These are phyloP conservation scores for Phlegmacium glaucopus DNA, from an alignment of 768 basidiomycete species.

Conservation along the genomic window DNA sequence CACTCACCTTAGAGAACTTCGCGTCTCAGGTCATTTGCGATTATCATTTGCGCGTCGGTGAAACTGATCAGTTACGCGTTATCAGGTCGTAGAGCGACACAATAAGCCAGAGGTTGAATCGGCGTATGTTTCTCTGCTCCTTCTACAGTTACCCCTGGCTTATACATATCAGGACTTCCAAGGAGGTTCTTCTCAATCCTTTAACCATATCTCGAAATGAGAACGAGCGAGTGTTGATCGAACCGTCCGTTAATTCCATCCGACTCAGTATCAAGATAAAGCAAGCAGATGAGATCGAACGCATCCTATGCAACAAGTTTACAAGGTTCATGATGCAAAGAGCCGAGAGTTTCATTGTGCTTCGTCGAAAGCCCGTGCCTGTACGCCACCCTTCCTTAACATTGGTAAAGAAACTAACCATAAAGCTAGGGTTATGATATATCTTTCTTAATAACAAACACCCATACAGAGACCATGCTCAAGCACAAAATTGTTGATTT, in stretches of 20 bases:
- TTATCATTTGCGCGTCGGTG: constrained; percentile 8
- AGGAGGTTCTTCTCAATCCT: constrained; percentile 92
- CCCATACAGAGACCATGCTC: constrained; percentile 96
- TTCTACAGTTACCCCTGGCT: background rate
- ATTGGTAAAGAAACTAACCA: constrained; percentile 1
- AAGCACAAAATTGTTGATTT: constrained; percentile 99
- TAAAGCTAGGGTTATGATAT: constrained; percentile 88
- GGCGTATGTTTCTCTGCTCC: constrained; percentile 43
- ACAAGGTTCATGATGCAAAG: constrained; percentile 99
- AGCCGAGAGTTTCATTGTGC: constrained; percentile 95
- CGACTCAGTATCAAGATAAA: constrained; percentile 98
- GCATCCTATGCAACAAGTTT: constrained; percentile 96
- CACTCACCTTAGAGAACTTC: constrained; percentile 96
- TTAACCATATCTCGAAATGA: constrained; percentile 95
- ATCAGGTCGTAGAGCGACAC: constrained; percentile 91
- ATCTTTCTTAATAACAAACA: constrained; percentile 96
- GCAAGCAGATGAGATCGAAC: constrained; percentile 98
- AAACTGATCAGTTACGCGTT: constrained; percentile 14
- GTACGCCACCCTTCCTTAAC: constrained; percentile 37
- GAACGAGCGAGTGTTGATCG: constrained; percentile 95
- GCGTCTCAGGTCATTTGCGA: constrained; percentile 77
- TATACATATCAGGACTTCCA: constrained; percentile 62
- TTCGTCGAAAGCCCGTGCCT: constrained; percentile 89
- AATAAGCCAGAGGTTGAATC: constrained; percentile 97
- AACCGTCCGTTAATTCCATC: constrained; percentile 96